phyloP scores from a whole-genome alignment of 805 yeast genomes.

The Wickerhamiella allomyrinae region DNA sequence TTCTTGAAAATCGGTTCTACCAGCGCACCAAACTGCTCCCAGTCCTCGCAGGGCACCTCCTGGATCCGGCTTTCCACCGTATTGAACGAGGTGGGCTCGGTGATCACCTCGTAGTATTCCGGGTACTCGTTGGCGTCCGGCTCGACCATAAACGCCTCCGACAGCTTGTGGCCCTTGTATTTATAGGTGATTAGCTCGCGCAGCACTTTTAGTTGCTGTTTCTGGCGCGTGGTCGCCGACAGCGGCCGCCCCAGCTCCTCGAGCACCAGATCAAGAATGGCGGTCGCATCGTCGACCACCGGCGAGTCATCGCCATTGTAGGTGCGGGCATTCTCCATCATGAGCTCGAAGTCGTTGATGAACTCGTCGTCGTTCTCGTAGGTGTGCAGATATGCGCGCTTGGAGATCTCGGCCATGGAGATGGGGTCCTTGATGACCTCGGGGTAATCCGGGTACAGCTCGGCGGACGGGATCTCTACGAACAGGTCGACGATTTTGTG shows the following conservation, averaged over 20 bases:
- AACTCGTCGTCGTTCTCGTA: constrained; percentile 30
- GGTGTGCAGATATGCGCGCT: constrained; percentile 28
- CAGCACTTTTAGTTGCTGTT: constrained; percentile 14
- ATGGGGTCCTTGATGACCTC: constrained; percentile 49
- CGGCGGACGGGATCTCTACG: constrained; percentile 56
- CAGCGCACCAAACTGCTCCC: constrained; percentile 46
- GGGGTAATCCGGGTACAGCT: constrained; percentile 69
- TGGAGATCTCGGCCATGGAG: constrained; percentile 51
- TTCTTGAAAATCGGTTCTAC: constrained; percentile 56
- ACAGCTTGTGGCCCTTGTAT: constrained; percentile 32
- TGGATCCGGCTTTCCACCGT: constrained; percentile 41
- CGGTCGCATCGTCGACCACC: constrained; percentile 52
- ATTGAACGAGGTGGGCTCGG: constrained; percentile 59
- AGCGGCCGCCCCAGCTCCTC: constrained; percentile 31
- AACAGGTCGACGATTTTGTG: constrained; percentile 35
- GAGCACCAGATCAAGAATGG: constrained; percentile 41
- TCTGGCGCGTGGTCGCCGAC: constrained; percentile 12
- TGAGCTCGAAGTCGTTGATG: constrained; percentile 44
- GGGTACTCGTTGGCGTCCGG: constrained; percentile 62
- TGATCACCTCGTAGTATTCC: constrained; percentile 61
- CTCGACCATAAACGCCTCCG: constrained; percentile 61
- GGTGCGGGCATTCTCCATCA: constrained; percentile 56
- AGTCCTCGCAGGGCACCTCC: constrained; percentile 32
- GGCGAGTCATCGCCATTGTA: constrained; percentile 55
- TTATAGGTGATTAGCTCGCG: constrained; percentile 18